Percentiles rank a stretch among this genome's conserved stretches.
These are phyloP conservation scores for Eremothecium gossypii DNA, from an alignment of 1,139 yeast species.

Conservation along the genomic window DNA sequence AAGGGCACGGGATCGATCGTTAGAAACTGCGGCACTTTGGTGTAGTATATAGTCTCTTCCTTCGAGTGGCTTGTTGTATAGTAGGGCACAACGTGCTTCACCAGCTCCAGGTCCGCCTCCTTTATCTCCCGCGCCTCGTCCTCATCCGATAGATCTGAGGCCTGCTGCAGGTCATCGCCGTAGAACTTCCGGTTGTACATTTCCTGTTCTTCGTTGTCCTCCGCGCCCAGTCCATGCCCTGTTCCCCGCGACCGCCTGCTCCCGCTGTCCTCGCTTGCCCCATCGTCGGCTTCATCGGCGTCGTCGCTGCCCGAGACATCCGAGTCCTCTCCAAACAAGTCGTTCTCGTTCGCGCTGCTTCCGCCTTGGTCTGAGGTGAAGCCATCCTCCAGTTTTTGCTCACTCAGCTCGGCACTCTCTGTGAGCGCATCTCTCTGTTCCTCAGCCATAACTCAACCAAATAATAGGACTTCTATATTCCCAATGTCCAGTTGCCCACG, in stretches of 20 bases:
- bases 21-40: slow-evolving; percentile 75
- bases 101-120: slow-evolving; percentile 52
- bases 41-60: slow-evolving; percentile 40
- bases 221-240: slow-evolving; percentile 7
- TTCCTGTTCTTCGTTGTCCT: slow-evolving; percentile 30
- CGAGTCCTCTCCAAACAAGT: slow-evolving; percentile 44
- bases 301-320: slow-evolving; percentile 28
- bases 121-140: slow-evolving; percentile 37
- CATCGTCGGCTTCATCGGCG: slow-evolving; percentile 16
- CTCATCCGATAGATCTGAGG: slow-evolving; percentile 31
- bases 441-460: no score
- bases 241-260: not conserved
- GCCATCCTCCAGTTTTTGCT: no score
- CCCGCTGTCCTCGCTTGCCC: slow-evolving; percentile 18
- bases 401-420: no score
- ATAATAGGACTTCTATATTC: no score
- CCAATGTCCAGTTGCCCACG: no score
- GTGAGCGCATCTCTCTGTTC: no score
- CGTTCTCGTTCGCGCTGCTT: slow-evolving; percentile 25
- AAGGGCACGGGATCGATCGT: slow-evolving; percentile 81
- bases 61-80: slow-evolving; percentile 35
- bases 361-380: slow-evolving; percentile 1
- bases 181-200: slow-evolving; percentile 29
- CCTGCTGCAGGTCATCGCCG: slow-evolving; percentile 28
- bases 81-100: slow-evolving; percentile 54